Evolutionary conservation across 345 rosid genomes (phyloP).

Genomic region (Euphorbia peplus): DNA sequence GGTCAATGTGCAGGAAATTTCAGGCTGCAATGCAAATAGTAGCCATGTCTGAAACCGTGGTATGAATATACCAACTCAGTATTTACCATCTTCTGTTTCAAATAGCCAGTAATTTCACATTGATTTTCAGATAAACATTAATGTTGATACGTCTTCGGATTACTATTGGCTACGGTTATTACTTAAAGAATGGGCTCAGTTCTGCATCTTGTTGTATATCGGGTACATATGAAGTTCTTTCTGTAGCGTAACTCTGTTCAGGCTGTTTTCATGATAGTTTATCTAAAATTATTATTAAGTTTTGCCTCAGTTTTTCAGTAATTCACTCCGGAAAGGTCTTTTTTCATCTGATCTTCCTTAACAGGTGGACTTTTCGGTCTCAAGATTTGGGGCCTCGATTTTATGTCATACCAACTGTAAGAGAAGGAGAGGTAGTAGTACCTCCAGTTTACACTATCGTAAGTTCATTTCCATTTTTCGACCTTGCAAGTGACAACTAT

Average conservation of each 20-base stretch:
- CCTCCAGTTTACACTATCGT: slow-evolving; percentile 86
- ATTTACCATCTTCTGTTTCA: not conserved
- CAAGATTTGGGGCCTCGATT: slow-evolving; percentile 83
- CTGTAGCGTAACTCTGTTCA: not conserved
- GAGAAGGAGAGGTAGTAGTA: slow-evolving; percentile 37
- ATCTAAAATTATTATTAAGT: too few relatives aligned
- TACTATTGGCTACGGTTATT: slow-evolving; percentile 78
- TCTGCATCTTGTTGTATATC: slow-evolving; percentile 77
- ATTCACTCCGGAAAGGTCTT: too few relatives aligned
- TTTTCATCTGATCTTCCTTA: too few relatives aligned
- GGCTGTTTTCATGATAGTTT: not conserved
- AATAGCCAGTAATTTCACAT: slow-evolving; percentile 4
- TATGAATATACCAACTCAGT: slow-evolving; percentile 26
- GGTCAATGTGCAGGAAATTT: slow-evolving; percentile 60
- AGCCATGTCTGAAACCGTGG: slow-evolving; percentile 82
- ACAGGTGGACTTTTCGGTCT: slow-evolving; percentile 92
- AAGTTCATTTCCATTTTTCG: slow-evolving; percentile 26
- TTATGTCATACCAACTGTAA: slow-evolving; percentile 72
- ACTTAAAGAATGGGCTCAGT: slow-evolving; percentile 83
- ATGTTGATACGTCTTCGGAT: slow-evolving; percentile 62
- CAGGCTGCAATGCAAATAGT: slow-evolving; percentile 90
- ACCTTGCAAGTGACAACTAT: too few relatives aligned
- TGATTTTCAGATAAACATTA: slow-evolving; percentile 59
- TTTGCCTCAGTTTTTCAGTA: slow-evolving; percentile 12
- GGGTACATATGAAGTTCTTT: slow-evolving; percentile 48